phyloP scores from a whole-genome alignment of 768 basidiomycete genomes.

The Pleurotus djamor region DNA sequence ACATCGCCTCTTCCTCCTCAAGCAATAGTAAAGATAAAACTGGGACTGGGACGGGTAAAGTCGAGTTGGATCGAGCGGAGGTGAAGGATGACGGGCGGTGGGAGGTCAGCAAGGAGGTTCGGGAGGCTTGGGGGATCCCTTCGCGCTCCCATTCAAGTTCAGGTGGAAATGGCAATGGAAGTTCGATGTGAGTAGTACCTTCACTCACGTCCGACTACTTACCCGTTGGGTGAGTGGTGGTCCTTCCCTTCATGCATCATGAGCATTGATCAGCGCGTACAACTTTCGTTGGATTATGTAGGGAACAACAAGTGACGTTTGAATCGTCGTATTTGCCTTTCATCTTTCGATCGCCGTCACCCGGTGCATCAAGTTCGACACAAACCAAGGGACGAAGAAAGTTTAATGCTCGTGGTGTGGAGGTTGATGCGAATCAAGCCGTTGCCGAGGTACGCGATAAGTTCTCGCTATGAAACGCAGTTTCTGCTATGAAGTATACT shows the following conservation, averaged over 20 bases:
- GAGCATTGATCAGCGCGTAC: too few species aligned
- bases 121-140: constrained; percentile 47
- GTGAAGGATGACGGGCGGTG: constrained; percentile 65
- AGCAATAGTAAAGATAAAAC: too few species aligned
- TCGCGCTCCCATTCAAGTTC: too few species aligned
- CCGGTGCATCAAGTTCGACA: constrained; percentile 16
- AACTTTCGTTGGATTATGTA: neutral
- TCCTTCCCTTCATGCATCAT: too few species aligned
- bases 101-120: constrained; percentile 53
- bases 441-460: too few species aligned
- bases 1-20: constrained; percentile 27
- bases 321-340: constrained; percentile 70
- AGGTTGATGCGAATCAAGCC: constrained; percentile 5
- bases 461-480: too few species aligned
- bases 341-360: constrained; percentile 39
- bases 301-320: constrained; percentile 33
- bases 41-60: constrained; percentile 17
- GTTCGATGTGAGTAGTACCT: too few species aligned
- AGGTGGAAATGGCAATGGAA: too few species aligned
- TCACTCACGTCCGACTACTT: too few species aligned
- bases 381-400: constrained; percentile 46
- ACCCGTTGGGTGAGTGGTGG: too few species aligned
- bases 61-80: constrained; percentile 49
- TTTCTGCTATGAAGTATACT: too few species aligned
- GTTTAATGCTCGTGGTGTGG: constrained; percentile 48